A percentile compares a stretch with the other conserved stretches of the same genome.
phyloP scores from a whole-genome alignment of 2,329 filamentous ascomycete genomes.

The Fusarium mangiferae region DNA sequence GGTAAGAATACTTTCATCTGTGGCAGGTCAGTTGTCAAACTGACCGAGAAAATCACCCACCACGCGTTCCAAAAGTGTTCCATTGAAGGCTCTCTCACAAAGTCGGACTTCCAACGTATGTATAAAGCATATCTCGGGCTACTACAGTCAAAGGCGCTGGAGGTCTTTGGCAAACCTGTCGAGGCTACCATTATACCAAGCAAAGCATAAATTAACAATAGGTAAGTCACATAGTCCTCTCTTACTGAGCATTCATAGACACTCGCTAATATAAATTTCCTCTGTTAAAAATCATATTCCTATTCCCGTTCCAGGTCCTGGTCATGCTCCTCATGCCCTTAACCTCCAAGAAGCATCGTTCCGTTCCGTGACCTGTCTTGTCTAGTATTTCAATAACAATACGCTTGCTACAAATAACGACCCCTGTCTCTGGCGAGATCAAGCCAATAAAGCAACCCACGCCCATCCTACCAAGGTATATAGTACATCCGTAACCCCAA shows the following conservation, averaged over 20 bases:
- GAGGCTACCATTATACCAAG: not conserved
- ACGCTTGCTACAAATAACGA: conserved; percentile 31
- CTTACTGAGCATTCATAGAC: not conserved
- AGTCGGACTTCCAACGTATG: conserved; percentile 3
- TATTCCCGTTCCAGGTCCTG: not conserved
- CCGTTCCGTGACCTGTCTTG: conserved; percentile 1
- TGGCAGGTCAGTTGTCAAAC: conserved; percentile 27
- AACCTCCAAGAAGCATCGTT: not conserved
- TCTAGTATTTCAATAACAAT: conserved; percentile 29
- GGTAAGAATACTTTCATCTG: conserved; percentile 12
- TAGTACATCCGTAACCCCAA: conserved; percentile 31
- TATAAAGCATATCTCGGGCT: not conserved
- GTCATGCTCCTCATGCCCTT: not conserved
- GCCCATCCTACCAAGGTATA: conserved; percentile 34
- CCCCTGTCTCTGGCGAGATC: conserved; percentile 11
- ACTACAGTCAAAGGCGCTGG: not conserved
- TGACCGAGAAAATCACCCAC: conserved; percentile 29
- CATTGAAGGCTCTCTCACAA: conserved; percentile 21
- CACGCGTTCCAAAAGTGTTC: conserved; percentile 21
- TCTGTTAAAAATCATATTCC: conserved; percentile 8
- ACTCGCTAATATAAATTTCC: not conserved
- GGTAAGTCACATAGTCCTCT: not conserved
- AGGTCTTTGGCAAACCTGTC: conserved; percentile 5
- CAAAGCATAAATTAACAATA: not conserved
- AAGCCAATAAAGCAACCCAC: conserved; percentile 23